A percentile compares a stretch with the other conserved stretches of the same genome.
These are phyloP conservation scores for Leptodermis oblonga DNA, from an alignment of 257 asterid species.

Conservation along the genomic window DNA sequence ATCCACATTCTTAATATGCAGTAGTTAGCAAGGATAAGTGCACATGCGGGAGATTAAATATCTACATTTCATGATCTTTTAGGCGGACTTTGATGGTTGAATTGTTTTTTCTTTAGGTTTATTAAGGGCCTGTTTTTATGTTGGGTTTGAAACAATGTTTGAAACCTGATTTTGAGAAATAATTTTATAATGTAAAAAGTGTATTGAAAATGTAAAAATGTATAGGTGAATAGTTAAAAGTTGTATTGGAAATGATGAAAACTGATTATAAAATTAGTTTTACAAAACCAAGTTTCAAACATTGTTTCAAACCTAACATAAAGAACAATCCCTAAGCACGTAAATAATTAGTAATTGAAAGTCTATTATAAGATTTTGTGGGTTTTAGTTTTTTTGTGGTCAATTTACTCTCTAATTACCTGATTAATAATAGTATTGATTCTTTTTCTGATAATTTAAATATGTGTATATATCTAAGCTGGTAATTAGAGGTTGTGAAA, in stretches of 20 bases:
- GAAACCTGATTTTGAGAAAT: no score
- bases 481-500: not conserved
- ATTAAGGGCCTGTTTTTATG: no score
- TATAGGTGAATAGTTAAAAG: no score
- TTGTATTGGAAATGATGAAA: no score
- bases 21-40: not conserved
- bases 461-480: not conserved
- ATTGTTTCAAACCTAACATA: no score
- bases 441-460: not conserved
- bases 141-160: no score
- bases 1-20: not conserved
- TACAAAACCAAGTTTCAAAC: no score
- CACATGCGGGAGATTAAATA: not conserved
- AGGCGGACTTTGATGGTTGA: not conserved
- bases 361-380: not conserved
- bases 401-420: not conserved
- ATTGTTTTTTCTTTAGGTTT: not conserved
- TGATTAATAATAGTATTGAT: not conserved
- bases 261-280: no score
- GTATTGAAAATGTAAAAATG: no score
- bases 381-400: not conserved
- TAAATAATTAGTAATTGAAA: not conserved
- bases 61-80: not conserved
- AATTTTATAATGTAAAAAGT: no score
- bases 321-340: no score